Percentiles rank a stretch among this genome's conserved stretches.
Evolutionary conservation across 2,329 filamentous ascomycete species (phyloP).

Genomic region (Epichloe festucae): DNA sequence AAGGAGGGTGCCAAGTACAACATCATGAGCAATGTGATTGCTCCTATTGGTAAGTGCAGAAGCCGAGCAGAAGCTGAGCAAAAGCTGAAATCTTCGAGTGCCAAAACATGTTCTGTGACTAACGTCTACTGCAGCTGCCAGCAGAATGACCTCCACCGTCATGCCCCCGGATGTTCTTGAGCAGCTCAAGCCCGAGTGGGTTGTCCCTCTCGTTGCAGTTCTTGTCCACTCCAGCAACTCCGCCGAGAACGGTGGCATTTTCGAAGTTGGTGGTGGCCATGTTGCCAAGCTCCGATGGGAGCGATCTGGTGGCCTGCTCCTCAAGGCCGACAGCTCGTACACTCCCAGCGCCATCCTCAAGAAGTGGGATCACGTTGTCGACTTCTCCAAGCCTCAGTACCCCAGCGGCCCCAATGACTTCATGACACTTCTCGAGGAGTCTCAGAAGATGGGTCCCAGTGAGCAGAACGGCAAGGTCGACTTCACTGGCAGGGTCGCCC

Average conservation of each 20-base stretch:
- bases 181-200: conserved; percentile 82
- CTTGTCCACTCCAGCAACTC: conserved; percentile 78
- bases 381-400: conserved; percentile 71
- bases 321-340: conserved; percentile 79
- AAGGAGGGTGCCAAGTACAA: conserved; percentile 98
- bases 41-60: conserved; percentile 52
- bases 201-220: conserved; percentile 82
- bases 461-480: conserved; percentile 60
- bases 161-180: conserved; percentile 90
- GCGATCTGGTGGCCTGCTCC: conserved; percentile 73
- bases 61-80: too few relatives aligned
- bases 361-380: conserved; percentile 77
- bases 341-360: conserved; percentile 78
- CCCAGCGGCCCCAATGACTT: conserved; percentile 82
- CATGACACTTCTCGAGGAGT: conserved; percentile 70
- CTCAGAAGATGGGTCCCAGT: conserved; percentile 62
- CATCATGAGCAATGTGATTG: conserved; percentile 89
- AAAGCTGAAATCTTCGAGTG: too few relatives aligned
- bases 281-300: conserved; percentile 93
- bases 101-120: not conserved
- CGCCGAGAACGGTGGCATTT: conserved; percentile 75
- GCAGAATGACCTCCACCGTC: conserved; percentile 87
- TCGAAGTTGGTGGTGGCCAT: conserved; percentile 86
- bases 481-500: conserved; percentile 73
- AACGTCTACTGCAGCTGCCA: conserved; percentile 49